phyloP scores from a whole-genome alignment of 2,329 filamentous ascomycete species.

The Scolecobasidium constrictum region DNA sequence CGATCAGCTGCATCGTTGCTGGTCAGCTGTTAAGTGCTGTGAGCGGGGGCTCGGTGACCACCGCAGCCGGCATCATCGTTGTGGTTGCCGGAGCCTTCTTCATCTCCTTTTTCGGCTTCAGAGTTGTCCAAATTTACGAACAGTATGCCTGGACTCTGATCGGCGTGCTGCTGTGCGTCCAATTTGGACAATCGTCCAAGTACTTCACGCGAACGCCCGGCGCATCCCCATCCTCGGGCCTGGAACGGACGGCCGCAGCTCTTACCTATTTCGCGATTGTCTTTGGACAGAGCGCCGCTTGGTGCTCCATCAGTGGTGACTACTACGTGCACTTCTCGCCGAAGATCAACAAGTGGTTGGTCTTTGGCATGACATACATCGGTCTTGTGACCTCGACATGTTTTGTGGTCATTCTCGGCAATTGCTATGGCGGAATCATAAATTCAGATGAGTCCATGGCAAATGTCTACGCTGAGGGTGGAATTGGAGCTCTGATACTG shows the following conservation, averaged over 20 bases:
- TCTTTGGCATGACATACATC: conserved; percentile 31
- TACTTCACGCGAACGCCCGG: conserved; percentile 11
- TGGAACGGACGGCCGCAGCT: conserved; percentile 16
- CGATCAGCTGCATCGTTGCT: conserved; percentile 31
- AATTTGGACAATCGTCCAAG: conserved; percentile 37
- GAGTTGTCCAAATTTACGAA: conserved; percentile 35
- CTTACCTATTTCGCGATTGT: conserved; percentile 23
- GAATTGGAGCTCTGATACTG: conserved; percentile 37
- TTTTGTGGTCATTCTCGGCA: conserved; percentile 35
- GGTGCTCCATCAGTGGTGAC: conserved; percentile 31
- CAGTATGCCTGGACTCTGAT: conserved; percentile 39
- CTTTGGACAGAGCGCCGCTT: conserved; percentile 29
- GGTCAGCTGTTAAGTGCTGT: conserved; percentile 31
- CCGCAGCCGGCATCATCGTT: conserved; percentile 33
- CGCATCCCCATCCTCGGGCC: too few relatives aligned
- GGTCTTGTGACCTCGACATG: conserved; percentile 30
- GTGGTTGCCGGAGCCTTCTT: conserved; percentile 26
- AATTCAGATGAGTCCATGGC: conserved; percentile 14
- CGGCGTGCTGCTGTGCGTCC: conserved; percentile 36
- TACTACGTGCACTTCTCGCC: conserved; percentile 34
- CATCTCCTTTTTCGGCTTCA: conserved; percentile 30
- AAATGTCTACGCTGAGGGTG: conserved; percentile 29
- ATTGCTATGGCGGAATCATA: conserved; percentile 29
- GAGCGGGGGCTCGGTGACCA: conserved; percentile 30
- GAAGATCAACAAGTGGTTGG: conserved; percentile 25